A percentile compares a stretch with the other conserved stretches of the same genome.
Evolutionary conservation across 345 rosid species (phyloP).

Genomic region (Pistacia vera): DNA sequence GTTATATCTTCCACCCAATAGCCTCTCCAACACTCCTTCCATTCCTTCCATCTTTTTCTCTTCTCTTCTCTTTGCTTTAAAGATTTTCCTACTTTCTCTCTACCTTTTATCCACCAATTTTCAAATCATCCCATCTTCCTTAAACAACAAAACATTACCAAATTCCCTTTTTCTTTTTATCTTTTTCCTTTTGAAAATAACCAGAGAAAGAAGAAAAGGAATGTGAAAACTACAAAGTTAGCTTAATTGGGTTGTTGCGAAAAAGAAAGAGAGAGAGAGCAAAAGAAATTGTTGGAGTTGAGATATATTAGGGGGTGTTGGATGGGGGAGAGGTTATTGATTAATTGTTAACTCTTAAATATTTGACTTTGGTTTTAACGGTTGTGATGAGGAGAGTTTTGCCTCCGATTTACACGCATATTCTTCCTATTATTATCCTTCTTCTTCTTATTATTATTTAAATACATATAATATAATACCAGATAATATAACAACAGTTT

Average conservation of each 20-base stretch:
- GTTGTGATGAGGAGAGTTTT: background rate
- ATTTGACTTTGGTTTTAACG: slow-evolving; percentile 7
- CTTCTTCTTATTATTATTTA: too few species aligned
- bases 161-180: too few species aligned
- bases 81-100: background rate
- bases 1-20: slow-evolving; percentile 37
- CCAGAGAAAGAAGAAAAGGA: background rate
- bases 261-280: background rate
- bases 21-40: slow-evolving; percentile 41
- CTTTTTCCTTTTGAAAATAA: background rate
- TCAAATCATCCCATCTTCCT: background rate
- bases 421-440: too few species aligned
- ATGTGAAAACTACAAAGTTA: background rate
- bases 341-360: background rate
- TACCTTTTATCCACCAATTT: background rate
- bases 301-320: slow-evolving; percentile 23
- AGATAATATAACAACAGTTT: too few species aligned
- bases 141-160: background rate
- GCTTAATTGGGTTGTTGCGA: background rate
- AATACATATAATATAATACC: too few species aligned
- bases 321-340: background rate
- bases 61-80: background rate
- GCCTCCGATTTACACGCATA: too few species aligned
- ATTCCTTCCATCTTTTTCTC: slow-evolving; percentile 34
- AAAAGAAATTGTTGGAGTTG: slow-evolving; percentile 21